phyloP scores from a whole-genome alignment of 2,329 filamentous ascomycete species.

The Chrysoporthe puriensis region DNA sequence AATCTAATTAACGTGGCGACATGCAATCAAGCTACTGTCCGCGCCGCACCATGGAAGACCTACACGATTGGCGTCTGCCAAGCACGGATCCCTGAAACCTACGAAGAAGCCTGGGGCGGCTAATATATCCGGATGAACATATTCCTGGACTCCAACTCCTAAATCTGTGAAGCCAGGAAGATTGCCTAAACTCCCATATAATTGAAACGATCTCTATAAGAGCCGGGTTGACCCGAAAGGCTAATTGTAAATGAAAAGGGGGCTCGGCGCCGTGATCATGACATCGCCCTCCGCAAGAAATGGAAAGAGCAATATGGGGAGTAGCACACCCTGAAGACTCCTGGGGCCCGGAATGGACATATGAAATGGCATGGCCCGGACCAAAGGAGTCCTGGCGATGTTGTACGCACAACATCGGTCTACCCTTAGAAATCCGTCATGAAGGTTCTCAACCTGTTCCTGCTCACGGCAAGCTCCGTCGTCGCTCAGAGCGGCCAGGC shows the following conservation, averaged over 20 bases:
- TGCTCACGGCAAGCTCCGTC: conserved; percentile 15
- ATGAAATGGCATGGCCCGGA: background rate
- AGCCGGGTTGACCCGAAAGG: background rate
- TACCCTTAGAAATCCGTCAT: background rate
- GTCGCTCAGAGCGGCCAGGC: conserved; percentile 26
- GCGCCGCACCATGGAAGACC: background rate
- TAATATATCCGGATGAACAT: conserved; percentile 18
- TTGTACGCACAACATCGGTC: background rate
- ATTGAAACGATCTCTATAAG: background rate
- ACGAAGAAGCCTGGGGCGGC: conserved; percentile 1
- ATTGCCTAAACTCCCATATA: conserved; percentile 11
- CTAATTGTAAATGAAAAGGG: background rate
- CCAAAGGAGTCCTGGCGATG: background rate
- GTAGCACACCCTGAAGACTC: background rate
- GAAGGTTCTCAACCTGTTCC: conserved; percentile 11
- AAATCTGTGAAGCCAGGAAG: background rate
- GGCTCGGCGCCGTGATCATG: background rate
- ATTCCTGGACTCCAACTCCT: background rate
- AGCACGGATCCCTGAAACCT: too few species aligned
- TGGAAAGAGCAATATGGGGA: background rate
- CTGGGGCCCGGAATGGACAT: background rate
- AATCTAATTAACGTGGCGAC: background rate
- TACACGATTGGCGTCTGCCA: too few species aligned
- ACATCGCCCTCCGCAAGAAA: background rate
- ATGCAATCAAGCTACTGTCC: background rate